Evolutionary conservation across 2,329 filamentous ascomycete genomes (phyloP).

Genomic region (Rhytidhysteron rufulum): DNA sequence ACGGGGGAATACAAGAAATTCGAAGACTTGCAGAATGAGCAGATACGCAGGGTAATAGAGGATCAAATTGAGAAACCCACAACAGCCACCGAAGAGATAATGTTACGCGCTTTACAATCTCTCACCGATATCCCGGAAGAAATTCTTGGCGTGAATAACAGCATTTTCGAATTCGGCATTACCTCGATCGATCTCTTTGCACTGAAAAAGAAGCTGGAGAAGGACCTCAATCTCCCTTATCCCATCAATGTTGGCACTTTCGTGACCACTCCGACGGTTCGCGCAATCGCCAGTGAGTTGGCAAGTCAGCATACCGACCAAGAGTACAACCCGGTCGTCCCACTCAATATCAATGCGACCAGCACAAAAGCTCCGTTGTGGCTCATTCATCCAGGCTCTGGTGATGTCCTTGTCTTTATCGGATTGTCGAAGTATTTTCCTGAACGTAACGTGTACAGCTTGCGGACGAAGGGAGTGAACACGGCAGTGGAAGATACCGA

Average conservation of each 20-base stretch:
- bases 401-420: slow-evolving; percentile 39
- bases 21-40: slow-evolving; percentile 3
- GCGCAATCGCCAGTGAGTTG: slow-evolving; percentile 14
- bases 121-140: neutral
- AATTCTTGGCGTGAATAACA: slow-evolving; percentile 7
- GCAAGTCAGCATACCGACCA: neutral
- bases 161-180: slow-evolving; percentile 31
- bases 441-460: slow-evolving; percentile 45
- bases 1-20: slow-evolving; percentile 4
- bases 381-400: slow-evolving; percentile 37
- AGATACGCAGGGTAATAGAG: neutral
- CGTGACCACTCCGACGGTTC: slow-evolving; percentile 25
- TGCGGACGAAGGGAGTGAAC: slow-evolving; percentile 45
- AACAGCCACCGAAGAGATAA: neutral
- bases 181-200: slow-evolving; percentile 42
- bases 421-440: slow-evolving; percentile 36
- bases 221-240: slow-evolving; percentile 19
- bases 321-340: slow-evolving; percentile 14
- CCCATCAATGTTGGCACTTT: slow-evolving; percentile 39
- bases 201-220: slow-evolving; percentile 35
- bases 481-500: slow-evolving; percentile 21
- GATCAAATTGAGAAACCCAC: neutral
- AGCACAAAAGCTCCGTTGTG: slow-evolving; percentile 12
- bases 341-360: slow-evolving; percentile 11
- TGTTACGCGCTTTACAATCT: neutral